Percentiles rank a stretch among this genome's conserved stretches.
Evolutionary conservation across 2,329 filamentous ascomycete species (phyloP).

Genomic region (Cercospora sp.): DNA sequence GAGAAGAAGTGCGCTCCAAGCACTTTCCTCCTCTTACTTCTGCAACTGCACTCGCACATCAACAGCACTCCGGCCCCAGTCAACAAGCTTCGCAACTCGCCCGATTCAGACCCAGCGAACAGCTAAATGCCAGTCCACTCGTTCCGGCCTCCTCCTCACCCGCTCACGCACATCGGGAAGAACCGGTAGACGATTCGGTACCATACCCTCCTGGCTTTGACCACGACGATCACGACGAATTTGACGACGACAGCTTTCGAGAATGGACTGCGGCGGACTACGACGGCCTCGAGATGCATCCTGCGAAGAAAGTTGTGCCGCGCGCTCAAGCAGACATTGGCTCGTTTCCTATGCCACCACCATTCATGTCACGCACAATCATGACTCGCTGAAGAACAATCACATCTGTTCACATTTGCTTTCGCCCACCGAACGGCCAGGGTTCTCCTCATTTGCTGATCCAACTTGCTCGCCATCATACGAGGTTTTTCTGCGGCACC

Average conservation of each 20-base stretch:
- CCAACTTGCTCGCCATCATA: neutral
- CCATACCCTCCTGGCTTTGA: neutral
- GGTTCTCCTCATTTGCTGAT: neutral
- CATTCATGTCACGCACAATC: neutral
- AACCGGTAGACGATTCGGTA: neutral
- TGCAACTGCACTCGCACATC: neutral
- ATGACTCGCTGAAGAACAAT: neutral
- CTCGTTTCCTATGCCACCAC: slow-evolving; percentile 4
- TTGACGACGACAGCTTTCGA: neutral
- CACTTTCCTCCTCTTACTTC: slow-evolving; percentile 13
- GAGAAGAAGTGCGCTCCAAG: slow-evolving; percentile 13
- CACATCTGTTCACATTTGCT: neutral
- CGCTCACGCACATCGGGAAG: neutral
- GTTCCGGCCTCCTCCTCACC: slow-evolving; percentile 2
- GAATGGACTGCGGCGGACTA: slow-evolving; percentile 4
- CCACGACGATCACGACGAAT: neutral
- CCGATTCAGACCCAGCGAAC: neutral
- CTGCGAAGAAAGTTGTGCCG: neutral
- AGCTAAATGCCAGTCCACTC: slow-evolving; percentile 8
- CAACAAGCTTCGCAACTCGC: neutral
- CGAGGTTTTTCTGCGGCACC: neutral
- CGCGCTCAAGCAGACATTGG: neutral
- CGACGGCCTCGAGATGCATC: neutral
- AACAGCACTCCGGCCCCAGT: neutral
- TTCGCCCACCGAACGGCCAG: neutral